These are phyloP conservation scores for Fraxinus quadrangulata DNA, from an alignment of 257 asterid species.

Conservation along the genomic window DNA sequence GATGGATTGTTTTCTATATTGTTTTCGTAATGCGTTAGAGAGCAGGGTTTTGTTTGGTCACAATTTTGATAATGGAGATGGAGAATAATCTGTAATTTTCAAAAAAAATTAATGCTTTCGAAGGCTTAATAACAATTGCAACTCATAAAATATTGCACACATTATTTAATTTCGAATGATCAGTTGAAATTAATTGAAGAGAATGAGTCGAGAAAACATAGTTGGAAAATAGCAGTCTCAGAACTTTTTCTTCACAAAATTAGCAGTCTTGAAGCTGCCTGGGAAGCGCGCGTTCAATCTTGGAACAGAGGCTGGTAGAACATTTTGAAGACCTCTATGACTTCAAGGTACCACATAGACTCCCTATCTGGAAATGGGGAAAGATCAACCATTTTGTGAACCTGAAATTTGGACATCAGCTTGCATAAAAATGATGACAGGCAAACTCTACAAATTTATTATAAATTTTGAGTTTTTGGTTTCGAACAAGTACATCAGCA, in stretches of 20 bases:
- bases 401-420: slow-evolving; percentile 49
- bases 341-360: slow-evolving; percentile 97
- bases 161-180: background rate
- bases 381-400: slow-evolving; percentile 89
- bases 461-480: background rate
- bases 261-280: background rate
- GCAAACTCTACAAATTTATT: background rate
- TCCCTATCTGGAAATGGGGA: slow-evolving; percentile 79
- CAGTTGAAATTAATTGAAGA: background rate
- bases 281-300: slow-evolving; percentile 1
- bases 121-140: background rate
- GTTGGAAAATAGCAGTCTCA: background rate
- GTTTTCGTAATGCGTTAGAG: too few species aligned
- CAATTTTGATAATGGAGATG: too few species aligned
- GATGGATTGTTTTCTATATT: too few species aligned
- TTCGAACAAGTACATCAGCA: background rate
- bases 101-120: background rate
- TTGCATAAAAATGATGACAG: background rate
- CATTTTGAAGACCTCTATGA: slow-evolving; percentile 74
- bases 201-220: background rate
- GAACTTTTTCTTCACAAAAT: background rate
- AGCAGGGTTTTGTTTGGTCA: too few species aligned
- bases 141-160: background rate
- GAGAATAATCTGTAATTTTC: too few species aligned
- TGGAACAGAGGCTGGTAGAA: slow-evolving; percentile 62